Conservation (phyloP, 306 rosid species). For the Fragaria nilgerrensis region DNA sequence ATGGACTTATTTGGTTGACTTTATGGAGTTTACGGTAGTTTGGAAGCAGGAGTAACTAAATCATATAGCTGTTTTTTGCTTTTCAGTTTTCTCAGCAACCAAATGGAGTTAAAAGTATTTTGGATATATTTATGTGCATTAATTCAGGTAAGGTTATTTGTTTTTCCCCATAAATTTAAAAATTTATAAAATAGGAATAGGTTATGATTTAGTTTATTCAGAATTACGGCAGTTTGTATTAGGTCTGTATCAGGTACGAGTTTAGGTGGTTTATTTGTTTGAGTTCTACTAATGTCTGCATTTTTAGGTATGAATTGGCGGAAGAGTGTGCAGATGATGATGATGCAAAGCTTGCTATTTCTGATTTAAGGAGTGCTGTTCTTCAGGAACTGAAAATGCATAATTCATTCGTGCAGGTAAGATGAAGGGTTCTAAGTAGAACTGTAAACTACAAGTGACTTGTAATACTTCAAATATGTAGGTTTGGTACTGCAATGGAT, state of each 20-base stretch:
- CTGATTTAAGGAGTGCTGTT: constrained; percentile 41
- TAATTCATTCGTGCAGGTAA: constrained; percentile 65
- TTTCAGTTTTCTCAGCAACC: constrained; percentile 51
- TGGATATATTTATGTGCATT: constrained; percentile 39
- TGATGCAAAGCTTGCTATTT: constrained; percentile 64
- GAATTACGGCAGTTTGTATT: constrained; percentile 3
- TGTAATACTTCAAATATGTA: not conserved
- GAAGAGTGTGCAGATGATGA: constrained; percentile 96
- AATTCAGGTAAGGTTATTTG: constrained; percentile 27
- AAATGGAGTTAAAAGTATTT: constrained; percentile 45
- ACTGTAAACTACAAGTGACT: not conserved
- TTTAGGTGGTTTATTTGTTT: not conserved
- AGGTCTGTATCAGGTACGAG: not conserved
- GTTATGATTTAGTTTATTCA: constrained; percentile 3
- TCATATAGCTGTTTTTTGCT: constrained; percentile 19
- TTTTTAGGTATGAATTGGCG: constrained; percentile 57
- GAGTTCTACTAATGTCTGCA: constrained; percentile 11
- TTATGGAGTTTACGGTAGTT: constrained; percentile 10
- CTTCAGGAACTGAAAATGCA: constrained; percentile 65
- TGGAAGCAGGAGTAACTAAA: constrained; percentile 15
- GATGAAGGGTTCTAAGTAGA: constrained; percentile 6
- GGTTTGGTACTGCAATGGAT: not conserved
- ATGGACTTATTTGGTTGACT: constrained; percentile 16
- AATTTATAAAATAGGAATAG: not conserved
- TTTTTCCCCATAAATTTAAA: not conserved